Conservation (phyloP, 768 basidiomycete genomes). For the Chalciporus piperatus region DNA sequence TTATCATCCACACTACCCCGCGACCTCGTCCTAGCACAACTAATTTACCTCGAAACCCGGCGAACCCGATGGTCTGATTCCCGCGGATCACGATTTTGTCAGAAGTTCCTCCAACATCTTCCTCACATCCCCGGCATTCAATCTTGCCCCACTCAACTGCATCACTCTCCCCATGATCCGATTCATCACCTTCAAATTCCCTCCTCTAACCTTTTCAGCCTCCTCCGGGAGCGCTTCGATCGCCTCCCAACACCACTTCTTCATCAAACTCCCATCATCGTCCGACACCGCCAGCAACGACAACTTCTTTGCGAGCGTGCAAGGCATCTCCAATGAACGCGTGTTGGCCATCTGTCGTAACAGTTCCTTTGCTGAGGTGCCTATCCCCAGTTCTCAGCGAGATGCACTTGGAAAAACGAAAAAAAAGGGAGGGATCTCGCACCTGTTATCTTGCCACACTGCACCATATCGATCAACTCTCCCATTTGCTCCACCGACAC, state of each 20-base stretch:
- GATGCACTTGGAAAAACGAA: no score
- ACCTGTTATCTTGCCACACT: slow-evolving; percentile 69
- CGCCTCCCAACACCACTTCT: slow-evolving; percentile 57
- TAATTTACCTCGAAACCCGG: no score
- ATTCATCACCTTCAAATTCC: slow-evolving; percentile 74
- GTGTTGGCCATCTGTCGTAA: slow-evolving; percentile 67
- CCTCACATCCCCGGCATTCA: slow-evolving; percentile 64
- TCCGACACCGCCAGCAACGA: slow-evolving; percentile 42
- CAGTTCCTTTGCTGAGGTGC: slow-evolving; percentile 74
- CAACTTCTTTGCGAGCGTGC: slow-evolving; percentile 47
- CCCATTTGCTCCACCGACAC: slow-evolving; percentile 66
- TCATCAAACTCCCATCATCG: slow-evolving; percentile 40
- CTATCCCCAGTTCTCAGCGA: slow-evolving; percentile 33
- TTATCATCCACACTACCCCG: no score
- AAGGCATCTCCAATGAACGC: slow-evolving; percentile 35
- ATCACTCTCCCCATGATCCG: slow-evolving; percentile 57
- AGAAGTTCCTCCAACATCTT: slow-evolving; percentile 49
- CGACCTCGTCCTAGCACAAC: no score
- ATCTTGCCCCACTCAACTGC: slow-evolving; percentile 72
- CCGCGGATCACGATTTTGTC: slow-evolving; percentile 1
- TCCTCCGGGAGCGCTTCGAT: slow-evolving; percentile 67
- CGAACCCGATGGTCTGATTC: no score
- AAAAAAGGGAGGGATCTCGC: background rate
- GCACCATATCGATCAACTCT: slow-evolving; percentile 74
- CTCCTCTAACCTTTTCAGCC: slow-evolving; percentile 59